phyloP scores from a whole-genome alignment of 1,139 yeast genomes.

The Yamadazyma epiphylla region DNA sequence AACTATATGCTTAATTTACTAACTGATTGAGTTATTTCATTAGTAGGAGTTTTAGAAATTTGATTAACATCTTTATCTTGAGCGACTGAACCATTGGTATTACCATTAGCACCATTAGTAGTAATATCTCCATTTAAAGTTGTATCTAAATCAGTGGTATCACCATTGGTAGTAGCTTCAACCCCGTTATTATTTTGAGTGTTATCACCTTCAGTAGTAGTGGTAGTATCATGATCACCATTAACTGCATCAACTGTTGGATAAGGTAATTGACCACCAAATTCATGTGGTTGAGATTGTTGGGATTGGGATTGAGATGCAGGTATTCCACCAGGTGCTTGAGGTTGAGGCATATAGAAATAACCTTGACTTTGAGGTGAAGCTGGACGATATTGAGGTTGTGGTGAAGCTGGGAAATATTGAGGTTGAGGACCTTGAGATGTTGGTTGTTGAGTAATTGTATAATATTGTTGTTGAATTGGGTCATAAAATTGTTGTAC shows the following conservation, averaged over 20 bases:
- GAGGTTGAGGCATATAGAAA: constrained; percentile 10
- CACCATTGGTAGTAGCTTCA: neutral
- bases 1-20: too few species aligned
- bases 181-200: too few species aligned
- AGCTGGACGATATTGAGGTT: constrained; percentile 13
- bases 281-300: constrained; percentile 4
- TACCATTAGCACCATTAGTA: neutral
- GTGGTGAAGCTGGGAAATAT: constrained; percentile 36
- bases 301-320: constrained; percentile 13
- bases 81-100: too few species aligned
- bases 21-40: too few species aligned
- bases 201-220: too few species aligned
- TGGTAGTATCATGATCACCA: constrained; percentile 1
- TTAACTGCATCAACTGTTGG: constrained; percentile 9
- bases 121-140: too few species aligned
- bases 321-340: constrained; percentile 14
- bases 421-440: constrained; percentile 31
- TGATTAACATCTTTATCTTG: too few species aligned
- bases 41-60: too few species aligned
- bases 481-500: constrained; percentile 46
- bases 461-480: constrained; percentile 43
- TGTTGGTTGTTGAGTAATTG: constrained; percentile 31
- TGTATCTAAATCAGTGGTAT: constrained; percentile 1
- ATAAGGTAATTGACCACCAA: constrained; percentile 16
- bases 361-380: constrained; percentile 10